Percentiles rank a stretch among this genome's conserved stretches.
These are phyloP conservation scores for Chytriomyces hyalinus DNA, from an alignment of 192 early-diverging fungal species.

Conservation along the genomic window DNA sequence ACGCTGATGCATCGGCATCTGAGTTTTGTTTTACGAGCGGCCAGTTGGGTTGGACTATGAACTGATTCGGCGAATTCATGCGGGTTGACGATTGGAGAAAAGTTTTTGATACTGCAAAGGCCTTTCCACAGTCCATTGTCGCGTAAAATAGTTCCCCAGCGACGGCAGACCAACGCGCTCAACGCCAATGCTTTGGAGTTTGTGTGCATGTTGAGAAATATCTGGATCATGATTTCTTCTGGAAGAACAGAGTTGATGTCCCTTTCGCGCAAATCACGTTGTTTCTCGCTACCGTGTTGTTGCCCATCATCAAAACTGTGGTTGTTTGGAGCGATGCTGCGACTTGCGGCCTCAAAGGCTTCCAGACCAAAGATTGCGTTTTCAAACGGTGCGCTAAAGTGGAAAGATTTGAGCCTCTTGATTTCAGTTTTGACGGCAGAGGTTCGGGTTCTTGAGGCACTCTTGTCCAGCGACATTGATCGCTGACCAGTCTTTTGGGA, in stretches of 20 bases:
- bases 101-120: conserved; percentile 33
- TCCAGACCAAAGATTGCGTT: too few species aligned
- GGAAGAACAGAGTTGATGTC: conserved; percentile 22
- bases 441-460: too few species aligned
- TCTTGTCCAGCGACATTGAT: too few species aligned
- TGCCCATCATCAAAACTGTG: too few species aligned
- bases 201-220: conserved; percentile 26
- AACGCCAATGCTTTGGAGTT: conserved; percentile 18
- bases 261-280: too few species aligned
- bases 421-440: too few species aligned
- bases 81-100: conserved; percentile 11
- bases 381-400: too few species aligned
- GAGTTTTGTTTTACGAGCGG: neutral
- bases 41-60: neutral
- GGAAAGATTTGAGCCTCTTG: neutral
- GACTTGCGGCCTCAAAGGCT: too few species aligned
- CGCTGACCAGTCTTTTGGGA: too few species aligned
- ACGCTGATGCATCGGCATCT: neutral
- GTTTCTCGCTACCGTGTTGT: too few species aligned
- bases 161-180: conserved; percentile 21
- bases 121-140: conserved; percentile 50
- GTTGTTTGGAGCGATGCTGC: too few species aligned
- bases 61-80: neutral
- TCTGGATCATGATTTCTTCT: conserved; percentile 51
- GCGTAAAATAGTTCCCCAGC: conserved; percentile 39